A percentile compares a stretch with the other conserved stretches of the same genome.
These are phyloP conservation scores for Plenodomus tracheiphilus DNA, from an alignment of 2,329 filamentous ascomycete genomes.

Conservation along the genomic window DNA sequence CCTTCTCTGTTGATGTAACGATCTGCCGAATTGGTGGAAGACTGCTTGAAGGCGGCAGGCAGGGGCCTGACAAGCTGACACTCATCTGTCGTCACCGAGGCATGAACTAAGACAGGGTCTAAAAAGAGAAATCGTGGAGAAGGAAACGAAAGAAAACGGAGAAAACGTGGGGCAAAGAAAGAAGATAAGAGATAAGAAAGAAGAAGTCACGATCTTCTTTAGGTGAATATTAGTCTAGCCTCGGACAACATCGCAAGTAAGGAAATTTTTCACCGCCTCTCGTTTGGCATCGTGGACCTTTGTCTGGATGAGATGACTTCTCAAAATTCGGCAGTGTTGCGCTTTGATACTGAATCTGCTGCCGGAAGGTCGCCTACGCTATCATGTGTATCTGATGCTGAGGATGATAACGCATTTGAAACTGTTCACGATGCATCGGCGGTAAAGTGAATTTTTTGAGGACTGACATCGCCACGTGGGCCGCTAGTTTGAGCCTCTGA, in stretches of 20 bases:
- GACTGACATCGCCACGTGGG: conserved; percentile 13
- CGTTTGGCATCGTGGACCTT: conserved; percentile 25
- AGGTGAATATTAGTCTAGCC: conserved; percentile 28
- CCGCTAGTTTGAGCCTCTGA: conserved; percentile 9
- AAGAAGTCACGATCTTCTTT: conserved; percentile 7
- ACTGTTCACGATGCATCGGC: too few relatives aligned
- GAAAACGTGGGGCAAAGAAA: conserved; percentile 20
- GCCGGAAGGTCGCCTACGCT: neutral
- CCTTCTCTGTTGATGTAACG: conserved; percentile 21
- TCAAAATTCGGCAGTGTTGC: neutral
- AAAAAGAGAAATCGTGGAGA: conserved; percentile 6
- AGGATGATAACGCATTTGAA: too few relatives aligned
- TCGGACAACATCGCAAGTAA: conserved; percentile 27
- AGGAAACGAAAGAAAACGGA: conserved; percentile 17
- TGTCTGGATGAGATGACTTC: conserved; percentile 2
- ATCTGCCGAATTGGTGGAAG: conserved; percentile 33
- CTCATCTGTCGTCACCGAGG: conserved; percentile 28
- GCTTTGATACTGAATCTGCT: neutral
- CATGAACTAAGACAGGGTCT: conserved; percentile 1
- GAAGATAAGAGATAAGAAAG: conserved; percentile 24
- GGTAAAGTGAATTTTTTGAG: neutral
- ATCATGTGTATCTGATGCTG: too few relatives aligned
- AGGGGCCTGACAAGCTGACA: conserved; percentile 21
- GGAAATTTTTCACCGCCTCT: conserved; percentile 40
- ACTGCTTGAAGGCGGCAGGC: conserved; percentile 40